Base-by-base conservation (phyloP, 495 filamentous ascomycete genomes). In the Achaetomiella virescens region DNA sequence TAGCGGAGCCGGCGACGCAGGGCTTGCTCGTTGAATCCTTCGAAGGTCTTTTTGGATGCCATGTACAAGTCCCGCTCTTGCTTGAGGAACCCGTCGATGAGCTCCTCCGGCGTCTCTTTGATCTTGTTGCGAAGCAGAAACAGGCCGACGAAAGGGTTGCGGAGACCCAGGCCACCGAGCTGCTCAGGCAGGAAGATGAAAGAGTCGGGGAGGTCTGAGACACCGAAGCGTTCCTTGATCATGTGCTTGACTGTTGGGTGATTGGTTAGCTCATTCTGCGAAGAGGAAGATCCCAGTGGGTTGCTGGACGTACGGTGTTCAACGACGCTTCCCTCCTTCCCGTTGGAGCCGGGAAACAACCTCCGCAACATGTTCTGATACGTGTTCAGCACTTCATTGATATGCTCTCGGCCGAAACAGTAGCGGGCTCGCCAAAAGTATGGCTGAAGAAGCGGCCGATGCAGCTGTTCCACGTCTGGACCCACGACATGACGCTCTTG, bases 401-500 rank as follows among this genome's bases (percentile, higher is more conserved):
- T 77, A 58, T 89, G 85, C 27, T 74, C 68, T 27, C 74, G 71
- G 0, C 85, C 85, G 57, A 86, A 84, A 63, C 82, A 86, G 48
- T 78, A 71, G 84, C 82, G 2, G 84, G 80, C 55, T 80, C 78
- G 18, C 81, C 84, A 45, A 89, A 88, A 35, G 84, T 86, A 59
- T 81, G 78, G 58, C 73, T 76, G 64, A 88, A 88, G 66, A 88
- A 88, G 0, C 78, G 77, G 6, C 72, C 76, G 22, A 83, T 81
- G 64, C 82, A 87, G 59, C 69, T 76, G 62, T 88, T 86, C 77
- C 82, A 87, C 2, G 79, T 82, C 43, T 85, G 77, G 12, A 86
- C 74, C 83, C 83, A 88, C 10, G 78, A 69, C 48, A 89, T 79
- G 18, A 87, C 69, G 52, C 77, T 83, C 45, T 72, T 74, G 53